Percentiles rank a stretch among this genome's conserved stretches.
Evolutionary conservation across 345 rosid species (phyloP).

Genomic region (Acer yangbiense): DNA sequence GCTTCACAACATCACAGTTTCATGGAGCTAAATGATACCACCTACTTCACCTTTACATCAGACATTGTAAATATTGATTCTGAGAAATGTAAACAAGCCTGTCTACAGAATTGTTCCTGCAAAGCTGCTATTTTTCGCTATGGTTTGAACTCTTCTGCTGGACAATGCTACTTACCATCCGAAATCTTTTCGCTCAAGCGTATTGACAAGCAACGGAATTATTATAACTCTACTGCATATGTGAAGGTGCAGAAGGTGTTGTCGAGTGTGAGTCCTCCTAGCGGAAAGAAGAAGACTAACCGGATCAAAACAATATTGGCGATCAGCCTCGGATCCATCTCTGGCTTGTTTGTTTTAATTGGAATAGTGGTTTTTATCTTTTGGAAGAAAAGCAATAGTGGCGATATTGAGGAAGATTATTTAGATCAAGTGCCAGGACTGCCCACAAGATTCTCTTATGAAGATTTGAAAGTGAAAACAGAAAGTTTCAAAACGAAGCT

Average conservation of each 20-base stretch:
- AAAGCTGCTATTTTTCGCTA: conserved; percentile 26
- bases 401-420: conserved; percentile 22
- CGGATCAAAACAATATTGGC: neutral
- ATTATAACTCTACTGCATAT: conserved; percentile 8
- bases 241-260: conserved; percentile 12
- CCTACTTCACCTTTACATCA: neutral
- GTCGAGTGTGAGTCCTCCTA: neutral
- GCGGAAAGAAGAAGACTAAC: neutral
- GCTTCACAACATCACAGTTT: conserved; percentile 20
- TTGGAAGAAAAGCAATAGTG: conserved; percentile 3
- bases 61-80: neutral
- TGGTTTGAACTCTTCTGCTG: neutral
- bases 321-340: conserved; percentile 11
- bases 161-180: conserved; percentile 4
- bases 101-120: conserved; percentile 29
- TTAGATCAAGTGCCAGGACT: conserved; percentile 21
- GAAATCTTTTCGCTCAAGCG: conserved; percentile 13
- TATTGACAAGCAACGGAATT: neutral
- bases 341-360: neutral
- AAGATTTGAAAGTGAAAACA: conserved; percentile 21
- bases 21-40: conserved; percentile 22
- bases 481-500: conserved; percentile 24
- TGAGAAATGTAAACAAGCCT: conserved; percentile 20
- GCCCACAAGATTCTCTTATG: conserved; percentile 31
- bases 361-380: conserved; percentile 6